Percentiles rank a stretch among this genome's conserved stretches.
phyloP scores from a whole-genome alignment of 1,284 basidiomycete species.

The Leccinum brunneo-olivaceum region DNA sequence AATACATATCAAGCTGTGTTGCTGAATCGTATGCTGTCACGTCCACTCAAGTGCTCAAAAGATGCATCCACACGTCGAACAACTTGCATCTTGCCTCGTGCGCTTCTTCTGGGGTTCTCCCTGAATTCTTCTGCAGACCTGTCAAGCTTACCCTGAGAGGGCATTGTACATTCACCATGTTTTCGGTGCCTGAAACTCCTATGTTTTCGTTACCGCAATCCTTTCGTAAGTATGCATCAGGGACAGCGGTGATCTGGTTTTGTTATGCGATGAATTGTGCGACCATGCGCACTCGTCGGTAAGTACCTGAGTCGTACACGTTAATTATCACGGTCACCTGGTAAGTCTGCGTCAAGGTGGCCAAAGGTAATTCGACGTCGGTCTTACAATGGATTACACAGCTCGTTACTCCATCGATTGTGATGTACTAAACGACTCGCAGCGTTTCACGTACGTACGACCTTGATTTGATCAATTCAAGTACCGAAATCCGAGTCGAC shows the following conservation, averaged over 20 bases:
- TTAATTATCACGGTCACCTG: too few relatives aligned
- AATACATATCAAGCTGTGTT: constrained; percentile 1
- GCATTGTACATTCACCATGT: background rate
- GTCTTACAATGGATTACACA: background rate
- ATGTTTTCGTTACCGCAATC: background rate
- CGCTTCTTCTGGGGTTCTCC: background rate
- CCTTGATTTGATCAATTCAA: background rate
- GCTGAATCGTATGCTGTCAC: background rate
- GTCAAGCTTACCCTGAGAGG: background rate
- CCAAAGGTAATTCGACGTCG: background rate
- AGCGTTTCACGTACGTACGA: background rate
- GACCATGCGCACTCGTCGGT: too few relatives aligned
- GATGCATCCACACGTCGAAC: too few relatives aligned
- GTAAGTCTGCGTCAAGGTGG: background rate
- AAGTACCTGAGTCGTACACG: too few relatives aligned
- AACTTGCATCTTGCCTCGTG: background rate
- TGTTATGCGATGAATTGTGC: too few relatives aligned
- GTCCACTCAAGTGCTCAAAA: background rate
- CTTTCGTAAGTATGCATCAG: background rate
- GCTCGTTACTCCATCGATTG: background rate
- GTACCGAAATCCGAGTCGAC: background rate
- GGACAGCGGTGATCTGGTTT: too few relatives aligned
- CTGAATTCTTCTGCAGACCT: background rate
- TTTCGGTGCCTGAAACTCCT: background rate
- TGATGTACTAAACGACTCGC: too few relatives aligned